Evolutionary conservation across 1,139 yeast species (phyloP).

Genomic region (Debaryomycetaceae sp.): DNA sequence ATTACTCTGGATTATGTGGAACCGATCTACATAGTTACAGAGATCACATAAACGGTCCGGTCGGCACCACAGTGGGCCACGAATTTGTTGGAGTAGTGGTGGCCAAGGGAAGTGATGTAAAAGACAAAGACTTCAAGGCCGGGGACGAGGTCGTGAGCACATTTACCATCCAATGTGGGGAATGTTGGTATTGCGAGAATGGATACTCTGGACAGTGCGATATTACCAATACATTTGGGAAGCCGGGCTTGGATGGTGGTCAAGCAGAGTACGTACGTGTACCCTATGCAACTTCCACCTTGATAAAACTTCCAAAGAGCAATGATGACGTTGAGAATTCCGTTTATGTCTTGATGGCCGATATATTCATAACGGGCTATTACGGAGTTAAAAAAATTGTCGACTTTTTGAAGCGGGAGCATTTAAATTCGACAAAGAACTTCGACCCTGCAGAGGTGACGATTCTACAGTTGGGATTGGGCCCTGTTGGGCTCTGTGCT

Average conservation of each 20-base stretch:
- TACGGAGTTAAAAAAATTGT: slow-evolving; percentile 51
- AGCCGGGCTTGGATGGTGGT: slow-evolving; percentile 52
- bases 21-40: slow-evolving; percentile 61
- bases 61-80: slow-evolving; percentile 48
- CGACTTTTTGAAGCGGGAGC: slow-evolving; percentile 26
- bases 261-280: slow-evolving; percentile 60
- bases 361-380: slow-evolving; percentile 64
- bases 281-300: slow-evolving; percentile 53
- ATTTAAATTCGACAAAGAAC: slow-evolving; percentile 8
- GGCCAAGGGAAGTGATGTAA: slow-evolving; percentile 31
- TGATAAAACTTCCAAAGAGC: slow-evolving; percentile 37
- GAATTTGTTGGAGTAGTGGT: slow-evolving; percentile 46
- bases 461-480: slow-evolving; percentile 56
- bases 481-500: slow-evolving; percentile 64
- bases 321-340: slow-evolving; percentile 34
- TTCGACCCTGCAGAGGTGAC: slow-evolving; percentile 29
- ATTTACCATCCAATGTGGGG: slow-evolving; percentile 55
- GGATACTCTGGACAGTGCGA: slow-evolving; percentile 54
- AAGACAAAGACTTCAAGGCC: slow-evolving; percentile 24
- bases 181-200: slow-evolving; percentile 51
- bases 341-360: slow-evolving; percentile 59
- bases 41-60: slow-evolving; percentile 46
- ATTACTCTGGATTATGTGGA: slow-evolving; percentile 58
- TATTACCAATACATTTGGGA: slow-evolving; percentile 52
- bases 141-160: slow-evolving; percentile 50